These are phyloP conservation scores for Citrullus colocynthis DNA, from an alignment of 306 rosid genomes.

Conservation along the genomic window DNA sequence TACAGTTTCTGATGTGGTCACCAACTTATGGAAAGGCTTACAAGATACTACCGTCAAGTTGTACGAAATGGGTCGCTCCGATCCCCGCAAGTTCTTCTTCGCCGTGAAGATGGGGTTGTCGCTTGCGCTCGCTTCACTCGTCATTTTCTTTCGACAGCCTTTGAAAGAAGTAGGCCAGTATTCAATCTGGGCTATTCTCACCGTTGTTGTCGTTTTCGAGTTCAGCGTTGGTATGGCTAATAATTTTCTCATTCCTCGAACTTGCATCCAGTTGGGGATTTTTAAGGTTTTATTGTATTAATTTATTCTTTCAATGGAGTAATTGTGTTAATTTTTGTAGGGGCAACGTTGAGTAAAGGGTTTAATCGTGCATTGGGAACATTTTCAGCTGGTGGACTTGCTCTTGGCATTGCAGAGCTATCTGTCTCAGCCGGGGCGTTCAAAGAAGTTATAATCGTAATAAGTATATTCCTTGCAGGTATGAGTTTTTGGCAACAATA, in stretches of 20 bases:
- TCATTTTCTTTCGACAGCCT: conserved; percentile 66
- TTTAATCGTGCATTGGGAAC: conserved; percentile 89
- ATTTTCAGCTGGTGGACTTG: conserved; percentile 87
- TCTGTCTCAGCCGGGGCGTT: conserved; percentile 52
- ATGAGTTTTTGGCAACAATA: background rate
- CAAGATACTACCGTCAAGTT: conserved; percentile 10
- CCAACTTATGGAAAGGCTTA: conserved; percentile 5
- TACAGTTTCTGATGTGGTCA: conserved; percentile 25
- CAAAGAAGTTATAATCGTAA: conserved; percentile 43
- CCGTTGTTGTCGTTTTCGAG: conserved; percentile 92
- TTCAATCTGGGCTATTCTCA: conserved; percentile 83
- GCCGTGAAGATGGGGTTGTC: conserved; percentile 83
- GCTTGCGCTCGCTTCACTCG: conserved; percentile 42
- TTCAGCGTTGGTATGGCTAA: conserved; percentile 65
- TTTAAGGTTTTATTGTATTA: background rate
- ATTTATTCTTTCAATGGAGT: background rate
- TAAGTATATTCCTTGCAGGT: conserved; percentile 69
- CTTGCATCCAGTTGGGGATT: background rate
- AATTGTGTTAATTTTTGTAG: conserved; percentile 19
- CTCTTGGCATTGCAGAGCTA: conserved; percentile 56
- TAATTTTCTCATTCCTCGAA: background rate
- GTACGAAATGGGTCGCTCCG: conserved; percentile 55
- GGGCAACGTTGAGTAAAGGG: conserved; percentile 95
- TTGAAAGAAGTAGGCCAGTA: conserved; percentile 32
- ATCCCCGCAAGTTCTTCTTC: conserved; percentile 73